Conservation (phyloP, 2,329 filamentous ascomycete species). For the Plectosphaerella plurivora region DNA sequence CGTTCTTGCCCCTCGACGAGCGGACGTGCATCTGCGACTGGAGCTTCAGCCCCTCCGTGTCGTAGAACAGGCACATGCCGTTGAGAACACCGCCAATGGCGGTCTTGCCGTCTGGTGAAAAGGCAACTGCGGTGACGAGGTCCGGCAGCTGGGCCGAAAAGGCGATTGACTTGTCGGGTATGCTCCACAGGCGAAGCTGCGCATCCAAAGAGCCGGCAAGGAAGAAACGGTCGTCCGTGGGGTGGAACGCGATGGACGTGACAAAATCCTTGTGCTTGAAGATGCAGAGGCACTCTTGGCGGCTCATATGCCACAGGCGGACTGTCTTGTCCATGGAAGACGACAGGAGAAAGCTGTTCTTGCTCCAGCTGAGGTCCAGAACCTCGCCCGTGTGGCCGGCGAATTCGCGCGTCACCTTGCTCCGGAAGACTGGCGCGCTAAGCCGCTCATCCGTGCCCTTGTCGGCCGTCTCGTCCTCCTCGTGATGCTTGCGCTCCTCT, state of each 20-base stretch:
- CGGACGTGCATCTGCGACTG: conserved; percentile 88
- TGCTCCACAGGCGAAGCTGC: conserved; percentile 89
- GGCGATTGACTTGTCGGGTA: conserved; percentile 90
- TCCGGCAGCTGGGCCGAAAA: conserved; percentile 74
- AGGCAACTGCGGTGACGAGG: conserved; percentile 90
- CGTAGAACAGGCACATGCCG: conserved; percentile 84
- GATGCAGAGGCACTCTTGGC: conserved; percentile 81
- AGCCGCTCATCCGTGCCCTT: conserved; percentile 57
- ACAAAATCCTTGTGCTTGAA: conserved; percentile 96
- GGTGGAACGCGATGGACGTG: conserved; percentile 91
- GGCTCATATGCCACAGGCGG: conserved; percentile 83
- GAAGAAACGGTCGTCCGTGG: conserved; percentile 93
- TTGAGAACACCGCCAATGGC: conserved; percentile 85
- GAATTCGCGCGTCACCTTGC: conserved; percentile 75
- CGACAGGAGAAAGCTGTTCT: conserved; percentile 95
- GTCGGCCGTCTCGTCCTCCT: conserved; percentile 56
- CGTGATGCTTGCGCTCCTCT: conserved; percentile 72
- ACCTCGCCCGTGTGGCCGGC: conserved; percentile 80
- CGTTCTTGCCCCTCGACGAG: conserved; percentile 86
- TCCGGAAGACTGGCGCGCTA: conserved; percentile 85
- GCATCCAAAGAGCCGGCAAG: conserved; percentile 88
- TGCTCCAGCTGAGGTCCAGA: conserved; percentile 94
- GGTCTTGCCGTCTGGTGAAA: conserved; percentile 86
- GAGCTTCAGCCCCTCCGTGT: conserved; percentile 83
- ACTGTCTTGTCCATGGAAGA: conserved; percentile 99